Conservation (phyloP, 1,284 basidiomycete genomes). For the Wolfiporia cocos region DNA sequence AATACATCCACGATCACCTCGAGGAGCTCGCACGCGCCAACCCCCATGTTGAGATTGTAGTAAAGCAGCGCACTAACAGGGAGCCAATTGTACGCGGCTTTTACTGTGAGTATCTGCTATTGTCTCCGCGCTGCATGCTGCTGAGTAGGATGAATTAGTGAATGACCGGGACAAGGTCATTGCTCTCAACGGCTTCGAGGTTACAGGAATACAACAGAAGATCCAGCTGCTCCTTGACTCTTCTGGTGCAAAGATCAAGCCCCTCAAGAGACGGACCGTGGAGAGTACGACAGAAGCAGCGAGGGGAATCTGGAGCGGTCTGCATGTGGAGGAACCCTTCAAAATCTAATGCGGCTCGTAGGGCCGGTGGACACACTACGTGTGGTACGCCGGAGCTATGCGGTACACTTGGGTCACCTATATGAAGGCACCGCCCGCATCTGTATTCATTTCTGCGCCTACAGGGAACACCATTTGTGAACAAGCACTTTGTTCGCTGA, state of each 20-base stretch:
- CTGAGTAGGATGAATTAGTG: constrained; percentile 34
- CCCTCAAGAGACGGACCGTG: constrained; percentile 64
- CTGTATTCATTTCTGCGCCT: too few relatives aligned
- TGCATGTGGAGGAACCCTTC: constrained; percentile 58
- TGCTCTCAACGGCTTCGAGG: constrained; percentile 63
- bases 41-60: constrained; percentile 78
- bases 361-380: too few relatives aligned
- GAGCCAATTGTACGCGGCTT: constrained; percentile 75
- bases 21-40: constrained; percentile 59
- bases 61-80: constrained; percentile 65
- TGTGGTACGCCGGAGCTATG: too few relatives aligned
- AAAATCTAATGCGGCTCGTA: constrained; percentile 30
- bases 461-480: too few relatives aligned
- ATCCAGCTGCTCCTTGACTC: constrained; percentile 79
- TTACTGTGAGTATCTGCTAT: constrained; percentile 44
- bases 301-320: constrained; percentile 82
- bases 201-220: constrained; percentile 67
- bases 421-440: too few relatives aligned
- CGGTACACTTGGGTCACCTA: too few relatives aligned
- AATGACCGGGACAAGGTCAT: constrained; percentile 81
- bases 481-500: too few relatives aligned
- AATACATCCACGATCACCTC: constrained; percentile 58
- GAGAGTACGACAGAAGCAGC: constrained; percentile 75
- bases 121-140: constrained; percentile 7
- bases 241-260: constrained; percentile 77